Base-by-base conservation (phyloP, 257 asterid species). In the Penstemon eatonii region DNA sequence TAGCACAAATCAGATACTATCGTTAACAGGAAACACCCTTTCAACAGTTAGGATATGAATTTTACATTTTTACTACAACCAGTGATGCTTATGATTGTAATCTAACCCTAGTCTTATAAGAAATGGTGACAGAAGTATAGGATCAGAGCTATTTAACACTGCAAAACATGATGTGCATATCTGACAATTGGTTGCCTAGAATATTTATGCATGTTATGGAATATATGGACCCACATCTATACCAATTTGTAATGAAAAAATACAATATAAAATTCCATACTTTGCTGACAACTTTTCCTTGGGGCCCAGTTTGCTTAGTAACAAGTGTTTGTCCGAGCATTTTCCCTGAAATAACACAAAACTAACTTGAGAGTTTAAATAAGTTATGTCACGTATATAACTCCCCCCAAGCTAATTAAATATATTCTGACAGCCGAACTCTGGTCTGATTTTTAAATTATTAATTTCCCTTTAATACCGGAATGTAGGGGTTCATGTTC, bases 271-370 rank as follows among this genome's bases (percentile, higher is more conserved):
- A 42, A 52, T 12, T 67, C 49, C 84, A 63, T 60, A 94, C 99
- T 97, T 91, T 94, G 96, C 99, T 90, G 84, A 94, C 99, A 80
- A 91, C 63, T 82, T 87, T 91, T 73, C 99, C 99, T 75, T 91
- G 92, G 65, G 96, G 79, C 60, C 99, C 99, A 68, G 91, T 84
- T 85, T 94, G 99, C 71, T 94, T 91, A 9, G 99, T 94, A 70
- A 94, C 99, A 79, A 94, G 97, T 76, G 87, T 72, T 72, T 89
- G 92, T 43, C 96, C 97, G 37, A 94, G 95, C 99, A 91, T 94
- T 81, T 91, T 85, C 71, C 91, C 99, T 94, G 89, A 73, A 78
- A 76, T 44, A 64, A 58, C 71, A 66, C 3, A 47, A 68, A 39
- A 68, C 58, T 19, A 65, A 60, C 18, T 47, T 66, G 40, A 68